Percentiles rank a stretch among this genome's conserved stretches.
Conservation (phyloP, 2,329 filamentous ascomycete genomes). For the Alternaria infectoria region DNA sequence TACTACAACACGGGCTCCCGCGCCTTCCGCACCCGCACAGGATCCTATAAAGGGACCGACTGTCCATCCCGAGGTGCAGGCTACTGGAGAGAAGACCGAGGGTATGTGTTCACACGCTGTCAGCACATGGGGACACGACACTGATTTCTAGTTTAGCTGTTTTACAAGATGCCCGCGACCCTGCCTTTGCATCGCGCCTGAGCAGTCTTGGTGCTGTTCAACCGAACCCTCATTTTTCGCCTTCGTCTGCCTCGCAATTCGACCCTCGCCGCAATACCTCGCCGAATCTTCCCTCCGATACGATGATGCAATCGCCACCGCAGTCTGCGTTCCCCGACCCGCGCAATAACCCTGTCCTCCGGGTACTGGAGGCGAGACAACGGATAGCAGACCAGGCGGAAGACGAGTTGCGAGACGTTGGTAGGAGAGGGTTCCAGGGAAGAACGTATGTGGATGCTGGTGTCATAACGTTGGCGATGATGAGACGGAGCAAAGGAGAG, state of each 20-base stretch:
- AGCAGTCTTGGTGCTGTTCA: conserved; percentile 66
- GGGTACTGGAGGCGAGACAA: conserved; percentile 60
- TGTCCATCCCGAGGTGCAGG: conserved; percentile 49
- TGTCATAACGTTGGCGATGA: conserved; percentile 48
- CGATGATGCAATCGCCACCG: conserved; percentile 40
- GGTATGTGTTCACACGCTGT: conserved; percentile 30
- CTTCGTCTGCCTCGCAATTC: conserved; percentile 58
- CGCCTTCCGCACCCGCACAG: conserved; percentile 37
- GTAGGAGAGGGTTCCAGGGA: conserved; percentile 50
- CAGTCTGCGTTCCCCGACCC: conserved; percentile 42
- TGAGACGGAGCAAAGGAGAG: conserved; percentile 39
- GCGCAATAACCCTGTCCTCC: conserved; percentile 60
- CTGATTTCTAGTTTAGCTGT: conserved; percentile 52
- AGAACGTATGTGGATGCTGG: conserved; percentile 55
- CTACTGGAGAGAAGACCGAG: conserved; percentile 48
- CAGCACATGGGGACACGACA: not conserved
- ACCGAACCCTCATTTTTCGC: conserved; percentile 63
- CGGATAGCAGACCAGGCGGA: conserved; percentile 61
- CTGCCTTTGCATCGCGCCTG: conserved; percentile 79
- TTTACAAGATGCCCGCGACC: conserved; percentile 66
- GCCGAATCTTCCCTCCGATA: conserved; percentile 31
- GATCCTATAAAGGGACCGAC: conserved; percentile 46
- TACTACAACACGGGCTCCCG: conserved; percentile 38
- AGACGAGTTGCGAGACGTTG: conserved; percentile 57
- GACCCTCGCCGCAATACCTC: conserved; percentile 40